Conservation (phyloP, 2,329 filamentous ascomycete genomes). For the Pseudocercospora vitis region DNA sequence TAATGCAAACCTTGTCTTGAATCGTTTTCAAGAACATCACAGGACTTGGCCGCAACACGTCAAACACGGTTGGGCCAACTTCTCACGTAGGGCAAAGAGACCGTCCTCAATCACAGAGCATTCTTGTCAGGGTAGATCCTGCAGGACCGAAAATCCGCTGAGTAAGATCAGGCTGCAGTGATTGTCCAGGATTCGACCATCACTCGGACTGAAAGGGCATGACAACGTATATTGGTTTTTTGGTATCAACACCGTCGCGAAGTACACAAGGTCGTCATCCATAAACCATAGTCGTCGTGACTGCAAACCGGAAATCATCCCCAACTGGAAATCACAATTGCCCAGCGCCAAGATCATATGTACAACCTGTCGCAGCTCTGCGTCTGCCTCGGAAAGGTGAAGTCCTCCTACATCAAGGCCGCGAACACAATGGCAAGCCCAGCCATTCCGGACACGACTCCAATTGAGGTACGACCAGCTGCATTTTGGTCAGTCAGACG, state of each 20-base stretch:
- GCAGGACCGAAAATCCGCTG: not conserved
- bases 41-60: not conserved
- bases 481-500: constrained; percentile 8
- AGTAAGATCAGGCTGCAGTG: not conserved
- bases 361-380: not conserved
- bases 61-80: too few relatives aligned
- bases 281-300: not conserved
- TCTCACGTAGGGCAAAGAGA: not conserved
- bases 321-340: not conserved
- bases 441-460: constrained; percentile 6
- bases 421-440: constrained; percentile 13
- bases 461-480: constrained; percentile 9
- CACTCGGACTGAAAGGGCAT: not conserved
- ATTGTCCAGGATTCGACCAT: not conserved
- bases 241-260: not conserved
- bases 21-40: constrained; percentile 1
- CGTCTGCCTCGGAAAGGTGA: not conserved
- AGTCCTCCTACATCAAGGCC: constrained; percentile 5
- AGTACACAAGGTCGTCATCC: not conserved
- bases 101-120: not conserved
- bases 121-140: not conserved
- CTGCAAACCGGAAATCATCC: not conserved
- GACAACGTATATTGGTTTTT: not conserved
- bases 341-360: not conserved
- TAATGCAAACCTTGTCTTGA: not conserved